Conservation (phyloP, 169 alveolate species). For the Plasmodium vinckei region DNA sequence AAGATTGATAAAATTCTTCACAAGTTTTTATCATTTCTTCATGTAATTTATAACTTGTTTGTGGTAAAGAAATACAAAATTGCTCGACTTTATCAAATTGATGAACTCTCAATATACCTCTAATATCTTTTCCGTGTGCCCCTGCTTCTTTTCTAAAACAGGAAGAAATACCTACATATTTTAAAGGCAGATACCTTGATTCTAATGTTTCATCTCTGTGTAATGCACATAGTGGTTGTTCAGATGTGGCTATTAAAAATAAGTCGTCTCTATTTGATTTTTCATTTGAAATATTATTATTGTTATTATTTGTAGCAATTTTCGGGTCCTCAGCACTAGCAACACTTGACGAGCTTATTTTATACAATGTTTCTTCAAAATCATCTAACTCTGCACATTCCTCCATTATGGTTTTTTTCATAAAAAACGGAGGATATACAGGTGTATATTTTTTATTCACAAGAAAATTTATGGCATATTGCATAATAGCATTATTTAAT, state of each 20-base stretch:
- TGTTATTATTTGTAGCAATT: neutral
- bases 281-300: conserved; percentile 39
- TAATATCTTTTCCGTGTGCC: conserved; percentile 98
- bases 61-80: conserved; percentile 96
- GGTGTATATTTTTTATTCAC: conserved; percentile 94
- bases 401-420: conserved; percentile 95
- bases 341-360: conserved; percentile 77
- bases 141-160: conserved; percentile 99
- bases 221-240: conserved; percentile 98
- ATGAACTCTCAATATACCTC: conserved; percentile 99
- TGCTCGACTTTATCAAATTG: conserved; percentile 99
- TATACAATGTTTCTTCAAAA: conserved; percentile 97
- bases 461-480: conserved; percentile 94
- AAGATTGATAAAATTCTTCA: conserved; percentile 96
- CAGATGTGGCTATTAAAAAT: conserved; percentile 99
- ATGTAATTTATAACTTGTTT: conserved; percentile 88
- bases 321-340: neutral
- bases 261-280: conserved; percentile 88
- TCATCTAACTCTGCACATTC: conserved; percentile 98
- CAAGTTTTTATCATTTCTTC: conserved; percentile 96
- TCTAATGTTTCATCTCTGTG: conserved; percentile 91
- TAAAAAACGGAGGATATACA: conserved; percentile 98
- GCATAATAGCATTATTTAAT: conserved; percentile 96
- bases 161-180: conserved; percentile 97
- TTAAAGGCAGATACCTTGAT: conserved; percentile 90